Conservation (phyloP, 345 rosid genomes). For the Clarkia xantiana region DNA sequence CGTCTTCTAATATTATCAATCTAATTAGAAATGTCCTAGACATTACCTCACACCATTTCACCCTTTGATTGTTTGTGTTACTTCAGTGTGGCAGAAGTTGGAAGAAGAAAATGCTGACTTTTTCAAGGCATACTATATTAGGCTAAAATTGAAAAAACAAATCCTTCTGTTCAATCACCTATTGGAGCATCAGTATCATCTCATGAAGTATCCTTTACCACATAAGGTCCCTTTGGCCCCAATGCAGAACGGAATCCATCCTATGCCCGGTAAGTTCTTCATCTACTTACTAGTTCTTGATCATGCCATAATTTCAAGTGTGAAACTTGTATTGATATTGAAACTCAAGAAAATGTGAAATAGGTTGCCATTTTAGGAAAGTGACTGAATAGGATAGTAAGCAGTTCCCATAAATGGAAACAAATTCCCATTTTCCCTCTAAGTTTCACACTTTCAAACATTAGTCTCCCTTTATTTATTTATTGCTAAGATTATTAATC, state of each 20-base stretch:
- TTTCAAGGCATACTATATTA: conserved; percentile 86
- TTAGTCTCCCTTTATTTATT: no score
- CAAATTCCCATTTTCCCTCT: no score
- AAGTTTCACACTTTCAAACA: no score
- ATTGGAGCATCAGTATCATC: conserved; percentile 85
- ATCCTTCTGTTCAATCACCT: conserved; percentile 77
- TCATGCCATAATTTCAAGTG: no score
- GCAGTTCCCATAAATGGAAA: no score
- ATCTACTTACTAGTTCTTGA: neutral
- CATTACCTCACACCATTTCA: no score
- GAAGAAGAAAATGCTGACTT: conserved; percentile 97
- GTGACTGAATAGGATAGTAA: no score
- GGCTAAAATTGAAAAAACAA: conserved; percentile 88
- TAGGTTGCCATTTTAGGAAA: no score
- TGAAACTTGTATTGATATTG: no score
- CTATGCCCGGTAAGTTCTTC: conserved; percentile 64
- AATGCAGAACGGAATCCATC: conserved; percentile 81
- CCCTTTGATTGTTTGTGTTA: neutral
- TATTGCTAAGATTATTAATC: conserved; percentile 23
- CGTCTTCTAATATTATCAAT: neutral
- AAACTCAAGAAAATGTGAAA: no score
- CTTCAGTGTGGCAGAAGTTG: conserved; percentile 95
- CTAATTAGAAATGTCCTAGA: no score
- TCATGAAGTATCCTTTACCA: conserved; percentile 74
- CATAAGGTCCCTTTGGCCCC: conserved; percentile 77